These are phyloP conservation scores for Mollisiaceae sp. DNA, from an alignment of 2,329 filamentous ascomycete genomes.

Conservation along the genomic window DNA sequence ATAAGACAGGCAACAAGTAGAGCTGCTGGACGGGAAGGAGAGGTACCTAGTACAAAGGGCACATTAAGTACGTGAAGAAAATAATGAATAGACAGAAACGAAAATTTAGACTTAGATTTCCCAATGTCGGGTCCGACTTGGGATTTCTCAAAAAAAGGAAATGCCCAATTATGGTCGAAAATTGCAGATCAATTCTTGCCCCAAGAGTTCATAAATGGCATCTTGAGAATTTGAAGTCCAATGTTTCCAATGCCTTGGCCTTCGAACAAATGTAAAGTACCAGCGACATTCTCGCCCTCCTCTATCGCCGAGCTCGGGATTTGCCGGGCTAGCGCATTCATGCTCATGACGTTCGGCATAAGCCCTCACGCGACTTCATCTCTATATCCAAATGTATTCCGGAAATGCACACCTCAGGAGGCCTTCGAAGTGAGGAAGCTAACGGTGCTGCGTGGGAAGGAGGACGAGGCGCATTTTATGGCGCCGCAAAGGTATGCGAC, in stretches of 20 bases:
- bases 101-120: neutral
- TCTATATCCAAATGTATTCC: slow-evolving; percentile 8
- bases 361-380: slow-evolving; percentile 17
- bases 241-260: neutral
- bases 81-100: neutral
- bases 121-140: neutral
- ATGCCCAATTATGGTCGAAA: neutral
- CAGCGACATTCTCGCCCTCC: neutral
- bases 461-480: slow-evolving; percentile 66
- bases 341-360: slow-evolving; percentile 25
- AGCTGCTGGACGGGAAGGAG: slow-evolving; percentile 81
- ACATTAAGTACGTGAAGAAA: slow-evolving; percentile 67
- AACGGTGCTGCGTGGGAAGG: slow-evolving; percentile 75
- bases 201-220: neutral
- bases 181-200: neutral
- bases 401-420: slow-evolving; percentile 56
- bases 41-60: slow-evolving; percentile 95
- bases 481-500: slow-evolving; percentile 65
- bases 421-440: slow-evolving; percentile 68
- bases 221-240: neutral
- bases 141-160: neutral
- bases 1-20: slow-evolving; percentile 76
- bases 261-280: neutral
- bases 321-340: slow-evolving; percentile 17
- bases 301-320: slow-evolving; percentile 13